Conservation (phyloP, 306 rosid species). For the Styphnolobium japonicum region DNA sequence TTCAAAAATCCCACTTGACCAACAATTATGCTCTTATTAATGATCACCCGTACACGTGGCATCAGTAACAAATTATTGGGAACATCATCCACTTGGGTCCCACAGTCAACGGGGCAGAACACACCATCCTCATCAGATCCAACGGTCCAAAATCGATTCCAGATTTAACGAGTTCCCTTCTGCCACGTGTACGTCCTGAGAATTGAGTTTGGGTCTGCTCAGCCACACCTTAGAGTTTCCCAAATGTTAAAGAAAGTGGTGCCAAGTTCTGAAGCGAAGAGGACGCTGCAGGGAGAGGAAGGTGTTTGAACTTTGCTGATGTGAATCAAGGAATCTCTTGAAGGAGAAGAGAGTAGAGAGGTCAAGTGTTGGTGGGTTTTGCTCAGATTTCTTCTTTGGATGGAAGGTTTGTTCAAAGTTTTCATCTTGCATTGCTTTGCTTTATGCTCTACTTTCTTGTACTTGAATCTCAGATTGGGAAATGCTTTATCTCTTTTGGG, state of each 20-base stretch:
- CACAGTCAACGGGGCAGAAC: neutral
- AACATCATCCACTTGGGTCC: slow-evolving; percentile 47
- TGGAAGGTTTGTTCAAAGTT: slow-evolving; percentile 43
- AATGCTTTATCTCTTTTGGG: slow-evolving; percentile 37
- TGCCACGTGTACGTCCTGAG: slow-evolving; percentile 31
- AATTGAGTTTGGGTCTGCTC: neutral
- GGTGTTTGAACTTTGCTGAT: slow-evolving; percentile 22
- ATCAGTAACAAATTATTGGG: slow-evolving; percentile 46
- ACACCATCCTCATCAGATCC: neutral
- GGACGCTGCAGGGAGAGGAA: slow-evolving; percentile 22
- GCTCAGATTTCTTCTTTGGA: slow-evolving; percentile 45
- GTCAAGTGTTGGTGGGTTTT: slow-evolving; percentile 41
- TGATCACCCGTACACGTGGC: slow-evolving; percentile 61
- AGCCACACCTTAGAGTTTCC: neutral
- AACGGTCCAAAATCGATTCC: neutral
- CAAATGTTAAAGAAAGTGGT: slow-evolving; percentile 35
- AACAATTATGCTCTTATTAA: slow-evolving; percentile 51
- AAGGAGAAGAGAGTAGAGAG: slow-evolving; percentile 23
- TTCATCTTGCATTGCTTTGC: slow-evolving; percentile 31
- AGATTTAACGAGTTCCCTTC: accelerated
- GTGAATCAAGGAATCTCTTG: slow-evolving; percentile 58
- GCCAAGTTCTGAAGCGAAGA: slow-evolving; percentile 28
- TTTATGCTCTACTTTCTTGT: slow-evolving; percentile 17
- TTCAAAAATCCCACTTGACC: slow-evolving; percentile 44
- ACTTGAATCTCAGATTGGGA: slow-evolving; percentile 58